Percentiles rank a stretch among this genome's conserved stretches.
Evolutionary conservation across 306 rosid species (phyloP).

Genomic region (Argentina anserina): DNA sequence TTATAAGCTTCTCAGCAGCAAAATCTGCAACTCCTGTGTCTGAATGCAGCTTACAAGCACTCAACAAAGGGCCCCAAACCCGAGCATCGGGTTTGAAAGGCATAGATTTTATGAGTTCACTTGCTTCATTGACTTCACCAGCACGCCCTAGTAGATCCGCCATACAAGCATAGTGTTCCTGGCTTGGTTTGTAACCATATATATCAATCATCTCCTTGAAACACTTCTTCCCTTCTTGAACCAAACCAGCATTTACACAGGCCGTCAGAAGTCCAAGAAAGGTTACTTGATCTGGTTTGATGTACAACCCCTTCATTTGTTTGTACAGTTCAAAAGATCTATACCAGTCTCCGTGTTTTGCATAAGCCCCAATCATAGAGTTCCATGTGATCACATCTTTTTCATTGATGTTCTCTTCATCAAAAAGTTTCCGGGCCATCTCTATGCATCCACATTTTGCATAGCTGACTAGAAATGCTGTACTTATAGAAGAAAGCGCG

Average conservation of each 20-base stretch:
- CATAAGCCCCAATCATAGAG: slow-evolving; percentile 63
- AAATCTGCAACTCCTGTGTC: slow-evolving; percentile 51
- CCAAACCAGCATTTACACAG: slow-evolving; percentile 73
- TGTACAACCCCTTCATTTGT: slow-evolving; percentile 47
- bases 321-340: slow-evolving; percentile 47
- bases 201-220: slow-evolving; percentile 63
- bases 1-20: slow-evolving; percentile 71
- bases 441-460: slow-evolving; percentile 81
- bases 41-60: slow-evolving; percentile 65
- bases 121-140: slow-evolving; percentile 59
- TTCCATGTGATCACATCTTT: slow-evolving; percentile 72
- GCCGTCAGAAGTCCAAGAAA: slow-evolving; percentile 65
- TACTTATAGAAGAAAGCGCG: slow-evolving; percentile 52
- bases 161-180: slow-evolving; percentile 73
- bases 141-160: slow-evolving; percentile 75
- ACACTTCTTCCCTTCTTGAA: slow-evolving; percentile 44
- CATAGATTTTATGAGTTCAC: slow-evolving; percentile 46
- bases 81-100: slow-evolving; percentile 61
- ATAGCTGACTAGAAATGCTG: slow-evolving; percentile 62
- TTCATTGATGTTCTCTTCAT: slow-evolving; percentile 46
- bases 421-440: slow-evolving; percentile 57
- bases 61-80: slow-evolving; percentile 72
- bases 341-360: slow-evolving; percentile 66
- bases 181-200: slow-evolving; percentile 52
- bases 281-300: slow-evolving; percentile 64